Evolutionary conservation across 228 moss, liverwort and hornwort species (phyloP), one percentile per base, ranked within the genome.

Genomic region (Sphagnum fallax): DNA sequence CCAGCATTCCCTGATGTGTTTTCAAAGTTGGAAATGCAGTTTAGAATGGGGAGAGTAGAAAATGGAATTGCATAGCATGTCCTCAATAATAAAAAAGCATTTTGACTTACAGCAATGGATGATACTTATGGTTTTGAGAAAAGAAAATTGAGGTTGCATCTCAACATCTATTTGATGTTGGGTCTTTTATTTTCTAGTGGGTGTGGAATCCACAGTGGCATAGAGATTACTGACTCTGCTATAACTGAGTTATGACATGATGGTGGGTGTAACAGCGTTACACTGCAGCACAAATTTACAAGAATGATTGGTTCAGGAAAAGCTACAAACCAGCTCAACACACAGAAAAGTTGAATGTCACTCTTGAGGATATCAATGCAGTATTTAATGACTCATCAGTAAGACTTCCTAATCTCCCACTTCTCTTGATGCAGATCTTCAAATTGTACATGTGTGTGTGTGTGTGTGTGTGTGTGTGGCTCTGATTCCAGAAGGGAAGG

Each of bases 281-380:
- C 8, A 84, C 81, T 52, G 88, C 93, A 58, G 48, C 87, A 16
- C 85, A 87, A 61, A 93, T 93, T 55, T 10, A 88, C 72, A 87
- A 93, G 66, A 91, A 79, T 61, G 93, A 97, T 5, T 97, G 97
- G 97, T 97, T 97, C 74, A 87, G 79, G 71, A 97, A 90, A 71
- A 88, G 93, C 15, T 97, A 97, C 71, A 78, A 82, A 50, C 85
- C 88, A 66, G 85, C 90, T 10, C 90, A 72, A 69, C 91, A 91
- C 67, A 80, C 88, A 65, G 87, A 91, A 68, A 88, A 91, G 72
- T 88, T 78, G 50, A 80, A 83, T 70, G 74, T 87, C 64, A 89
- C 63, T 65, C 75, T 91, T 51, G 91, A 89, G 48, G 93, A 97
- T 75, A 81, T 97, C 64, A 85, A 93, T 87, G 97, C 93, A 60